Evolutionary conservation across 169 alveolate species (phyloP), one percentile per base, ranked within the genome.

Genomic region (Cryptosporidium sp.): DNA sequence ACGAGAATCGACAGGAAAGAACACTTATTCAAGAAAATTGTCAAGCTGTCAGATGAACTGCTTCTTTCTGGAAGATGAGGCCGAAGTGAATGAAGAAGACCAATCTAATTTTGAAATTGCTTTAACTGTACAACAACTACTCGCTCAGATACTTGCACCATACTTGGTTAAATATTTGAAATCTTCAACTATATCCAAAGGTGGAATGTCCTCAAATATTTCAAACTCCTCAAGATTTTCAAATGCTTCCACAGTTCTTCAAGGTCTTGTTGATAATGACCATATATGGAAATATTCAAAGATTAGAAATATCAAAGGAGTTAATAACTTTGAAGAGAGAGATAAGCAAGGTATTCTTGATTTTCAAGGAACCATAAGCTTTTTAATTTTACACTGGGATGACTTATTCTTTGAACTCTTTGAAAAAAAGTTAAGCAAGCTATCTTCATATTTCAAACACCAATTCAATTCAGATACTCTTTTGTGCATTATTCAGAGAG

Each of bases 271-370:
- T 60, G 89, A 65, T 21, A 35, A 16, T 44, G 89, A 80, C 4
- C 89, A 80, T 44, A 62, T 80, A 21, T 80, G 89, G 89, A 80
- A 65, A 18, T 80, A 80, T 48, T 80, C 80, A 12, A 80, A 62
- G 21, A 42, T 80, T 29, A n/a, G 70, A 31, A 42, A 35, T 48
- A 37, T 42, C 3, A 80, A 62, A 23, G 68, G 44, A 62, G 45
- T 48, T 1, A 44, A 44, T 37, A 23, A 8, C 35, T 39, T 37
- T 16, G 73, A 60, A 16, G 53, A 37, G 48, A 23, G 21, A 23
- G 75, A 80, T 10, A 62, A 31, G 42, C 75, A 60, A 18, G 89
- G 89, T 1, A 62, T 80, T 14, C 62, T 80, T 9, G 89, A 80
- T 9, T 80, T 80, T 44, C 80, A 80, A 21, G 89, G 89, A 10